These are phyloP conservation scores for Meredithiella fracta DNA, from an alignment of 2,329 filamentous ascomycete genomes.

Conservation along the genomic window DNA sequence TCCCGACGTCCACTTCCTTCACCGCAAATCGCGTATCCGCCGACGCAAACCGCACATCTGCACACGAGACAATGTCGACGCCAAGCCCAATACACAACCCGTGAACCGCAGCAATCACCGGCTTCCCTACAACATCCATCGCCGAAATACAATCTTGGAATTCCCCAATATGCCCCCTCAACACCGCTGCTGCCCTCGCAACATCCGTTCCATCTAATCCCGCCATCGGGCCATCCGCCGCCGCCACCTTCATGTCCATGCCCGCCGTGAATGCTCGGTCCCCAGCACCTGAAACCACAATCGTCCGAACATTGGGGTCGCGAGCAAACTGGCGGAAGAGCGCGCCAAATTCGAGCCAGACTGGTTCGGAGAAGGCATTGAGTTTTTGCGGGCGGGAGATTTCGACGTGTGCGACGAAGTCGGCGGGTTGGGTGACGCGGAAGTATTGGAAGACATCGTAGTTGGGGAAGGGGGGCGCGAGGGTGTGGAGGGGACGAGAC, in stretches of 20 bases:
- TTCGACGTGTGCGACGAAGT: slow-evolving; percentile 75
- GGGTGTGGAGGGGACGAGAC: background rate
- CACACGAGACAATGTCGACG: slow-evolving; percentile 54
- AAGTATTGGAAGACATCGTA: slow-evolving; percentile 47
- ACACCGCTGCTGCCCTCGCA: slow-evolving; percentile 43
- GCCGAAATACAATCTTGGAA: slow-evolving; percentile 67
- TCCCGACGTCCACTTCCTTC: slow-evolving; percentile 69
- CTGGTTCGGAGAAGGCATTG: slow-evolving; percentile 70
- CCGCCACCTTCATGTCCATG: slow-evolving; percentile 62
- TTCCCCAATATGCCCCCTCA: slow-evolving; percentile 55
- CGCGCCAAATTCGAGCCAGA: slow-evolving; percentile 67
- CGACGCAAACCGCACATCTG: slow-evolving; percentile 53
- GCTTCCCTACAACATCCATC: slow-evolving; percentile 80
- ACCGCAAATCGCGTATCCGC: slow-evolving; percentile 47
- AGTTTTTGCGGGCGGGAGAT: slow-evolving; percentile 77
- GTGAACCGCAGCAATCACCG: slow-evolving; percentile 69
- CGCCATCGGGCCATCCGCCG: slow-evolving; percentile 31
- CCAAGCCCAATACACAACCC: slow-evolving; percentile 63
- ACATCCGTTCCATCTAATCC: slow-evolving; percentile 30
- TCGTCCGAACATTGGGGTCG: slow-evolving; percentile 55
- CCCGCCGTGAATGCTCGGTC: slow-evolving; percentile 74
- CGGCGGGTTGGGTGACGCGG: slow-evolving; percentile 52
- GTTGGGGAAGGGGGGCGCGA: slow-evolving; percentile 19
- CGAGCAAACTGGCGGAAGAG: slow-evolving; percentile 58
- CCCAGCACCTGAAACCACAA: slow-evolving; percentile 68